phyloP scores from a whole-genome alignment of 1,284 basidiomycete genomes.

The Boletus mariae region DNA sequence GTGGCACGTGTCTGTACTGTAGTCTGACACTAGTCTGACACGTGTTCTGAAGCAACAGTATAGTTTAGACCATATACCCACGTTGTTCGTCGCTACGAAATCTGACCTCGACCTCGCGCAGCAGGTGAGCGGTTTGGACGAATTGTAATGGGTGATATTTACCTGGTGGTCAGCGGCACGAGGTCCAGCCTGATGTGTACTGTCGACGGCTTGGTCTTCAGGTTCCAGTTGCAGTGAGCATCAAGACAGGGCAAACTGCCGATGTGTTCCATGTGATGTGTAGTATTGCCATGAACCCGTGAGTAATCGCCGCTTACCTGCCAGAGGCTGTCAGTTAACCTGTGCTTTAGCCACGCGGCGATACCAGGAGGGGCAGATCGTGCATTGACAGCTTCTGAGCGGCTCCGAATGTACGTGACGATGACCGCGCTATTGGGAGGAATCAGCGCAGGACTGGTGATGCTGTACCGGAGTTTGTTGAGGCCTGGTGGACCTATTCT shows the following conservation, averaged over 20 bases:
- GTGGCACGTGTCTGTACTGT: slow-evolving; percentile 24
- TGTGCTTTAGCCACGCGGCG: slow-evolving; percentile 49
- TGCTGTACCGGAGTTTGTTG: slow-evolving; percentile 64
- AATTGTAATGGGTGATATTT: slow-evolving; percentile 4
- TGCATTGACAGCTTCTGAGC: slow-evolving; percentile 61
- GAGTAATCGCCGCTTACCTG: slow-evolving; percentile 35
- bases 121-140: slow-evolving; percentile 53
- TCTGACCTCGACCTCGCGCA: slow-evolving; percentile 95
- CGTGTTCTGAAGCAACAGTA: slow-evolving; percentile 81
- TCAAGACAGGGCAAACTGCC: slow-evolving; percentile 82
- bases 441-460: slow-evolving; percentile 61
- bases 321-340: slow-evolving; percentile 17
- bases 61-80: slow-evolving; percentile 89
- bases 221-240: slow-evolving; percentile 88
- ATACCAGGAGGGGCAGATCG: slow-evolving; percentile 79
- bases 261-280: slow-evolving; percentile 87
- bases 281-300: slow-evolving; percentile 84
- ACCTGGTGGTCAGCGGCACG: slow-evolving; percentile 67
- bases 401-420: slow-evolving; percentile 65
- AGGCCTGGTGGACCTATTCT: slow-evolving; percentile 54
- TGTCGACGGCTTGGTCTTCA: slow-evolving; percentile 81
- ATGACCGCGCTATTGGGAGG: slow-evolving; percentile 69
- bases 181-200: slow-evolving; percentile 98
- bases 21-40: slow-evolving; percentile 13
- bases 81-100: slow-evolving; percentile 97